phyloP scores from a whole-genome alignment of 768 basidiomycete species.

The Pleurotus tuoliensis region DNA sequence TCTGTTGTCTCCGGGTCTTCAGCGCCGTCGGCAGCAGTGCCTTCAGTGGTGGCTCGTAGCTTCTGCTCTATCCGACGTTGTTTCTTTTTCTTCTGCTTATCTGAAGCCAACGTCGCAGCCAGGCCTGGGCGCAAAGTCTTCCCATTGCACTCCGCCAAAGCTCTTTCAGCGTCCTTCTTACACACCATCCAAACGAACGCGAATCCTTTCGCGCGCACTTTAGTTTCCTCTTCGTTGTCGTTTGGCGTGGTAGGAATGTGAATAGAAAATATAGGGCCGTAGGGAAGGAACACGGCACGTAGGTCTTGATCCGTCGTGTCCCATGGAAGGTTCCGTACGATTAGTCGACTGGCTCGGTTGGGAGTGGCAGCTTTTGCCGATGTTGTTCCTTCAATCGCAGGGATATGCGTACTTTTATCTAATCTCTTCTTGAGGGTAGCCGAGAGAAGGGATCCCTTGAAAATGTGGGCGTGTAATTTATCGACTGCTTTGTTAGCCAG shows the following conservation, averaged over 20 bases:
- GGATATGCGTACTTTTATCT: constrained; percentile 46
- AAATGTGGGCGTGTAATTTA: constrained; percentile 90
- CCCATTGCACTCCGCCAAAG: constrained; percentile 78
- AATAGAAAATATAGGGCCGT: constrained; percentile 84
- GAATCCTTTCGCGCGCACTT: constrained; percentile 65
- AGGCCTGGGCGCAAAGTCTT: constrained; percentile 62
- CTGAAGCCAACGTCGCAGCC: constrained; percentile 48
- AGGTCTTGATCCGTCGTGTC: constrained; percentile 82
- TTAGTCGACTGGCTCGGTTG: constrained; percentile 74
- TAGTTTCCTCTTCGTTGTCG: constrained; percentile 25
- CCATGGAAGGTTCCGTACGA: constrained; percentile 88
- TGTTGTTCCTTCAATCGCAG: constrained; percentile 23
- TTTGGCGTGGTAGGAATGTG: constrained; percentile 59
- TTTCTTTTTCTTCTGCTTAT: constrained; percentile 70
- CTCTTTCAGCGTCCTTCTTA: constrained; percentile 79
- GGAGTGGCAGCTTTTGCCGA: constrained; percentile 38
- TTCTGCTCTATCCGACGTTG: constrained; percentile 52
- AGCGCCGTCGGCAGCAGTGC: constrained; percentile 30
- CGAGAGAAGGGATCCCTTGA: constrained; percentile 84
- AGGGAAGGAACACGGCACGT: constrained; percentile 79
- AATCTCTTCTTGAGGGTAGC: constrained; percentile 84
- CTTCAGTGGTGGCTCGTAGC: constrained; percentile 32
- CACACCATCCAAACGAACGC: constrained; percentile 95
- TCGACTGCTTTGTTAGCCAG: constrained; percentile 66
- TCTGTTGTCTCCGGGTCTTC: constrained; percentile 36